phyloP scores from a whole-genome alignment of 257 asterid species.

The Misopates orontium region DNA sequence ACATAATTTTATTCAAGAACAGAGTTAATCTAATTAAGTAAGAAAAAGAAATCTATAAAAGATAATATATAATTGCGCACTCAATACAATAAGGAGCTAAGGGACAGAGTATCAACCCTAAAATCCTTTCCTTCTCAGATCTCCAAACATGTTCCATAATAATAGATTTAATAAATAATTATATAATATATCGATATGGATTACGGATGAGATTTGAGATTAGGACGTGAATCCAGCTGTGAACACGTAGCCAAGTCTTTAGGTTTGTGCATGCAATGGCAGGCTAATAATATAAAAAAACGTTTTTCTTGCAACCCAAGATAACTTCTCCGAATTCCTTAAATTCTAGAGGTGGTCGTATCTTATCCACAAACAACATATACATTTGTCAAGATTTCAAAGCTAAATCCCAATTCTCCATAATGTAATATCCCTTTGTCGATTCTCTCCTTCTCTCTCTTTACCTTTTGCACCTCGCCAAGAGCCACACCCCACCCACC shows the following conservation, averaged over 20 bases:
- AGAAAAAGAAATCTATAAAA: too few species aligned
- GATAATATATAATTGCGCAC: too few species aligned
- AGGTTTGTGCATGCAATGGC: background rate
- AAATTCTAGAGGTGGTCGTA: background rate
- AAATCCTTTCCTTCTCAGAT: too few species aligned
- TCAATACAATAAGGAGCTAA: too few species aligned
- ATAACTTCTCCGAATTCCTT: background rate
- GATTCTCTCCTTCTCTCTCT: slow-evolving; percentile 14
- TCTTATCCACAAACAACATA: slow-evolving; percentile 3
- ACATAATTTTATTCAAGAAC: too few species aligned
- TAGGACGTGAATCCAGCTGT: background rate
- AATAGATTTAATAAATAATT: too few species aligned
- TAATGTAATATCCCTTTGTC: background rate
- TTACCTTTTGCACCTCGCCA: slow-evolving; percentile 26
- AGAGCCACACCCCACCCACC: slow-evolving; percentile 19
- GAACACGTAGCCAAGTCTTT: slow-evolving; percentile 22
- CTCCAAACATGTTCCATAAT: too few species aligned
- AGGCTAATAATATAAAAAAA: background rate
- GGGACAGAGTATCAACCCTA: too few species aligned
- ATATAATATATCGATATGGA: background rate
- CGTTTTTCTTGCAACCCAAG: slow-evolving; percentile 11
- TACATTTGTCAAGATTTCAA: slow-evolving; percentile 5
- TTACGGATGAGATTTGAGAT: slow-evolving; percentile 24
- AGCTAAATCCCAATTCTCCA: background rate
- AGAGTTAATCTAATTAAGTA: too few species aligned